Percentiles rank a stretch among this genome's conserved stretches.
phyloP scores from a whole-genome alignment of 108 stramenopile species.

The Nitzschia sp. region DNA sequence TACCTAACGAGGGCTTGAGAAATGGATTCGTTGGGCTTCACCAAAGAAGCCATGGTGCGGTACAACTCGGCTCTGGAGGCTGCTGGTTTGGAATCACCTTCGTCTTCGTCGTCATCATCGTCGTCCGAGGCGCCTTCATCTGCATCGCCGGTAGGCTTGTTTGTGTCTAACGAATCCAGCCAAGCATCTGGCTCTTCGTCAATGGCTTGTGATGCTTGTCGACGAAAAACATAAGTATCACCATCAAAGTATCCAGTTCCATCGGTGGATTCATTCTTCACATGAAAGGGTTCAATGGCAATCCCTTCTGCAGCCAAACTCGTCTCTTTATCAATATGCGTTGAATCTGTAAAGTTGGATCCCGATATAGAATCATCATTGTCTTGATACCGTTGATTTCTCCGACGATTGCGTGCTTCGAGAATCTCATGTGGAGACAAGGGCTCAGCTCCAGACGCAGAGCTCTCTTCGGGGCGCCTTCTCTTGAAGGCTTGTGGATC shows the following conservation, averaged over 20 bases:
- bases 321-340: conserved; percentile 21
- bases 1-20: conserved; percentile 61
- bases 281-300: conserved; percentile 79
- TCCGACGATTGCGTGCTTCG: too few species aligned
- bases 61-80: conserved; percentile 48
- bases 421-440: too few species aligned
- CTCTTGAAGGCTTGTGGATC: too few species aligned
- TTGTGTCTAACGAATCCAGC: conserved; percentile 49
- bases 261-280: conserved; percentile 73
- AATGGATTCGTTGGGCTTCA: conserved; percentile 60
- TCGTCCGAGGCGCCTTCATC: conserved; percentile 36
- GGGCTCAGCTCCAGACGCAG: too few species aligned
- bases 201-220: conserved; percentile 20
- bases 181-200: conserved; percentile 81
- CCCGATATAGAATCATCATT: too few species aligned
- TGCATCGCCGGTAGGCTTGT: conserved; percentile 16
- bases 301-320: conserved; percentile 47
- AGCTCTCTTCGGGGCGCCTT: too few species aligned
- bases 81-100: conserved; percentile 25
- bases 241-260: conserved; percentile 84
- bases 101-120: conserved; percentile 17
- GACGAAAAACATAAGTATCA: conserved; percentile 82
- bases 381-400: too few species aligned
- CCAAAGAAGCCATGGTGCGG: conserved; percentile 41
- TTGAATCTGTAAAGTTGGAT: background rate